Percentiles rank a stretch among this genome's conserved stretches.
Conservation (phyloP, 2,329 filamentous ascomycete species). For the Scedosporium apiospermum region DNA sequence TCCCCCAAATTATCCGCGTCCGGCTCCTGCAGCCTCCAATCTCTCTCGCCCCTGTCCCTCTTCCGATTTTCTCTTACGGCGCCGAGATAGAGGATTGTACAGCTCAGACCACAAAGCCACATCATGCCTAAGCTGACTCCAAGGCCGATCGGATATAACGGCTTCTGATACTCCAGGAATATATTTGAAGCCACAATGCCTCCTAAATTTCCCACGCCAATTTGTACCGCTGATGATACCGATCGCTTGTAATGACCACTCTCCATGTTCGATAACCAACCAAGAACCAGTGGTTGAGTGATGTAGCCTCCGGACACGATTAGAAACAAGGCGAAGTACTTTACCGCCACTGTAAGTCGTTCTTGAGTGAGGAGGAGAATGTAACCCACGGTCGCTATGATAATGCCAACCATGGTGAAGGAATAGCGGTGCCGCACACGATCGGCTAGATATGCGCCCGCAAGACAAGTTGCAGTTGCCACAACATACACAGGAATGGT, state of each 20-base stretch:
- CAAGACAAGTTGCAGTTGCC: conserved; percentile 52
- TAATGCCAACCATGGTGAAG: conserved; percentile 53
- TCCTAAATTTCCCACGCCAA: conserved; percentile 69
- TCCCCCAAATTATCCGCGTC: conserved; percentile 27
- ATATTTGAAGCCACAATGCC: conserved; percentile 61
- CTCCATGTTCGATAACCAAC: conserved; percentile 62
- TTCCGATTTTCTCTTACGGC: conserved; percentile 25
- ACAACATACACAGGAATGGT: conserved; percentile 50
- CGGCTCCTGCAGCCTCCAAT: conserved; percentile 17
- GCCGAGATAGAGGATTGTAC: conserved; percentile 17
- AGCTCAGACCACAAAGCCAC: conserved; percentile 30
- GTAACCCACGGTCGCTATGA: conserved; percentile 57
- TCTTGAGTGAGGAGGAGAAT: conserved; percentile 48
- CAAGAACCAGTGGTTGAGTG: conserved; percentile 59
- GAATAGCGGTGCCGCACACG: conserved; percentile 52
- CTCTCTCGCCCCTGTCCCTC: conserved; percentile 20
- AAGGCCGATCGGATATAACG: conserved; percentile 40
- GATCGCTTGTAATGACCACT: conserved; percentile 54
- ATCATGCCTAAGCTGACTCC: conserved; percentile 34
- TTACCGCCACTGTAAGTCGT: conserved; percentile 37
- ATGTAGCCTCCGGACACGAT: conserved; percentile 64
- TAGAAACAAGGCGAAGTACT: conserved; percentile 61
- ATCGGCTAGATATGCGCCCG: conserved; percentile 56
- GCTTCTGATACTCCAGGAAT: conserved; percentile 38
- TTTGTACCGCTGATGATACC: conserved; percentile 62